Percentiles rank a stretch among this genome's conserved stretches.
phyloP scores from a whole-genome alignment of 176 grass and related monocot genomes.

The Rhipidocladum racemiflorum region DNA sequence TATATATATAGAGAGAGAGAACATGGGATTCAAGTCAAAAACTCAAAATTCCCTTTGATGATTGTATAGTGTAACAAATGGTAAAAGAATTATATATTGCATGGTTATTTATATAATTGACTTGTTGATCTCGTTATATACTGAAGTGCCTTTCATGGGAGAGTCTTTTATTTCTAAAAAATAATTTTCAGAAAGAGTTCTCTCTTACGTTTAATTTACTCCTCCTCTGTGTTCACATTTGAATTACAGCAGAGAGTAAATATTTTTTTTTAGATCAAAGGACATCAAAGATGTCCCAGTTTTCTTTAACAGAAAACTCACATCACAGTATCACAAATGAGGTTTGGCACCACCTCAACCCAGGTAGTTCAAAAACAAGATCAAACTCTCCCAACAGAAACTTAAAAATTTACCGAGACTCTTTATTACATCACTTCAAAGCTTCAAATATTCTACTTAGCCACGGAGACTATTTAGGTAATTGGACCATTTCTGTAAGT shows the following conservation, averaged over 20 bases:
- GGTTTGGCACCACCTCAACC: too few relatives aligned
- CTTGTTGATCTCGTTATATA: not conserved
- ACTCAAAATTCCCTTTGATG: not conserved
- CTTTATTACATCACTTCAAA: too few relatives aligned
- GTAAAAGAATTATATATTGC: not conserved
- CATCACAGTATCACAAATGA: too few relatives aligned
- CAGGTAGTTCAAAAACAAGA: too few relatives aligned
- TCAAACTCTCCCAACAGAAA: too few relatives aligned
- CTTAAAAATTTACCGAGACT: too few relatives aligned
- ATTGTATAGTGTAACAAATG: not conserved
- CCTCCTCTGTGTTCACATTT: not conserved
- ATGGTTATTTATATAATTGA: not conserved
- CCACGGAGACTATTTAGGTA: too few relatives aligned
- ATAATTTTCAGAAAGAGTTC: not conserved
- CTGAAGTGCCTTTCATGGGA: not conserved
- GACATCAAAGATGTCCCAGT: too few relatives aligned
- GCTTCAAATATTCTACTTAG: too few relatives aligned
- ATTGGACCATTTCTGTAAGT: too few relatives aligned
- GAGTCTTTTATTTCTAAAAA: not conserved
- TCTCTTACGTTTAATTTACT: not conserved
- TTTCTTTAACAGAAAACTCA: too few relatives aligned
- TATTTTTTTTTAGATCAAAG: too few relatives aligned
- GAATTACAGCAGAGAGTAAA: not conserved
- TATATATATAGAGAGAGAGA: not conserved
- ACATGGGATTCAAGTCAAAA: not conserved